These are phyloP conservation scores for Yamadazyma oceani DNA, from an alignment of 1,139 yeast genomes.

Conservation along the genomic window DNA sequence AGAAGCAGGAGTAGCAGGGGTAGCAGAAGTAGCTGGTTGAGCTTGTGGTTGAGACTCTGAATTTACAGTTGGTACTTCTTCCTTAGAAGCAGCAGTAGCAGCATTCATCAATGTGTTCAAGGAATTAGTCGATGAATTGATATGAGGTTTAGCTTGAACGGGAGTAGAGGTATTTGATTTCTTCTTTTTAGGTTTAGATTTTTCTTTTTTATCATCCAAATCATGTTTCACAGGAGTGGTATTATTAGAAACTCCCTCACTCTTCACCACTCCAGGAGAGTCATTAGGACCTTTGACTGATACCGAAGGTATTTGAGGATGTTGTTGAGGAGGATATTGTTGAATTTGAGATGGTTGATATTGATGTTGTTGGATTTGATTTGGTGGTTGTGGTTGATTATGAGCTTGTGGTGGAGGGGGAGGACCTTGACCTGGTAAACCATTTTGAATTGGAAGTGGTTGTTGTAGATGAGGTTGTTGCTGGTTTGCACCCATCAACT, in stretches of 20 bases:
- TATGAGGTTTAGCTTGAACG: constrained; percentile 12
- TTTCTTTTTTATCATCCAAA: constrained; percentile 34
- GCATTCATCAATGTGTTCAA: constrained; percentile 34
- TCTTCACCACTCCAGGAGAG: not conserved
- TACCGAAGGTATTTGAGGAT: constrained; percentile 9
- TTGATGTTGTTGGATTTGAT: not conserved
- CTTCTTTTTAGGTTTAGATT: constrained; percentile 19
- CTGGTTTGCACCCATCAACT: constrained; percentile 16
- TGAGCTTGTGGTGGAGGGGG: constrained; percentile 9
- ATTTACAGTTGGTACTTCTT: constrained; percentile 7
- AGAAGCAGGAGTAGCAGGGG: constrained; percentile 4
- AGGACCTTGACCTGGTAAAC: not conserved
- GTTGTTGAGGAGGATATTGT: constrained; percentile 14
- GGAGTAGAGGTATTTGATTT: constrained; percentile 19
- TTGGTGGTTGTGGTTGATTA: constrained; percentile 8
- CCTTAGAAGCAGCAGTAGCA: constrained; percentile 21
- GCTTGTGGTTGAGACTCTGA: constrained; percentile 1
- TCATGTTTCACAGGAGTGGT: constrained; percentile 28
- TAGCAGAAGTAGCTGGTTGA: constrained; percentile 10
- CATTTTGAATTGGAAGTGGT: constrained; percentile 4
- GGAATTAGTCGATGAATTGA: constrained; percentile 16
- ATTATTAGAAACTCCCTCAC: not conserved
- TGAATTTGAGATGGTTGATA: constrained; percentile 7
- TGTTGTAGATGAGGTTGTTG: constrained; percentile 11
- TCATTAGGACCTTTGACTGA: not conserved